Conservation (phyloP, 257 asterid species). For the Solanum boliviense region DNA sequence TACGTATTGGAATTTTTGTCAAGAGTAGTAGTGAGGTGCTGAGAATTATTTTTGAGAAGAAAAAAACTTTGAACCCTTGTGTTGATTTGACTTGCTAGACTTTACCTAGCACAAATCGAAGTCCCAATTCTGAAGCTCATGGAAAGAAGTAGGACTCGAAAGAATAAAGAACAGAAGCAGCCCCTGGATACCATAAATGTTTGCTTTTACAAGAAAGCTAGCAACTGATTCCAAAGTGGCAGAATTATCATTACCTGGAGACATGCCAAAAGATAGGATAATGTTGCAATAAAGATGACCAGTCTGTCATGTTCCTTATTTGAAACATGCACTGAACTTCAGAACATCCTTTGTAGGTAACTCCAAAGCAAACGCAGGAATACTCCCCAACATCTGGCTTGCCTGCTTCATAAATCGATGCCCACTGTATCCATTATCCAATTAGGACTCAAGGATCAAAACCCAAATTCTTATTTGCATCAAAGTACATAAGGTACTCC, state of each 20-base stretch:
- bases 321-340: conserved; percentile 39
- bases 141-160: background rate
- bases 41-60: background rate
- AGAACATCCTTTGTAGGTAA: conserved; percentile 19
- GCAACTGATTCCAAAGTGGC: no score
- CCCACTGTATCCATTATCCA: no score
- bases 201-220: background rate
- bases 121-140: background rate
- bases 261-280: conserved; percentile 49
- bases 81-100: background rate
- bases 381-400: conserved; percentile 46
- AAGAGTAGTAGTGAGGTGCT: background rate
- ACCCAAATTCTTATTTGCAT: no score
- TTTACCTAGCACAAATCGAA: background rate
- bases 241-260: no score
- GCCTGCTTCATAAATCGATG: conserved; percentile 35
- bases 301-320: conserved; percentile 11
- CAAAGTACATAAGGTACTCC: no score
- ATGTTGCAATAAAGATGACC: conserved; percentile 9
- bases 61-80: background rate
- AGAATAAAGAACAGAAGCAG: no score
- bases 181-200: conserved; percentile 14
- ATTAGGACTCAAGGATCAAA: no score
- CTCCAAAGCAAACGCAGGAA: conserved; percentile 8
- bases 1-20: background rate